A percentile compares a stretch with the other conserved stretches of the same genome.
Conservation (phyloP, 2,329 filamentous ascomycete species). For the Monosporascus sp. region DNA sequence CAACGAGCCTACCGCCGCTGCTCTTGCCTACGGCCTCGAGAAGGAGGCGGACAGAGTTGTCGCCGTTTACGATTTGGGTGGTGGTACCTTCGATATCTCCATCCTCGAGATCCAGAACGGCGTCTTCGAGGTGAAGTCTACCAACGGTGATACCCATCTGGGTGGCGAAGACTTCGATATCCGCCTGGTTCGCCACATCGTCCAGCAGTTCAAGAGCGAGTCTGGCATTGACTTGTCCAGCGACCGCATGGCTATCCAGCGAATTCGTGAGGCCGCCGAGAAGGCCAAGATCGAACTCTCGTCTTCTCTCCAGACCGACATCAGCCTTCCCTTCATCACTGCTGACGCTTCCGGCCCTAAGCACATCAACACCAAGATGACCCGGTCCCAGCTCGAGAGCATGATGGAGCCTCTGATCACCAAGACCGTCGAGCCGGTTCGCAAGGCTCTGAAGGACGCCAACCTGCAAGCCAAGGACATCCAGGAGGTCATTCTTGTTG, state of each 20-base stretch:
- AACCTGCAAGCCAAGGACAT: conserved; percentile 88
- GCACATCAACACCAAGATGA: conserved; percentile 97
- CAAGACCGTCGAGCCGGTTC: conserved; percentile 84
- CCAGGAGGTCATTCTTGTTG: conserved; percentile 95
- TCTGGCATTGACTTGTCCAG: conserved; percentile 82
- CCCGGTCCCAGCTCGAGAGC: conserved; percentile 85
- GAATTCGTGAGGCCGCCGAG: conserved; percentile 97
- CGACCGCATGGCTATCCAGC: conserved; percentile 98
- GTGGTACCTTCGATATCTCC: conserved; percentile 99
- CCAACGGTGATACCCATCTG: conserved; percentile 97
- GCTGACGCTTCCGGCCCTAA: conserved; percentile 92
- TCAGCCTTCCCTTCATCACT: conserved; percentile 98
- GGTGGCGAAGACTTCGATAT: conserved; percentile 99
- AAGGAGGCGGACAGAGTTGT: conserved; percentile 88
- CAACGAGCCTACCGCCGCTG: conserved; percentile 95
- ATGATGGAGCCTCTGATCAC: conserved; percentile 86
- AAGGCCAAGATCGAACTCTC: conserved; percentile 99
- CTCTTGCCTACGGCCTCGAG: conserved; percentile 92
- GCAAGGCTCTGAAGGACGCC: conserved; percentile 96
- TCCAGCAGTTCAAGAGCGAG: conserved; percentile 95
- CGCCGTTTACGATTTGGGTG: conserved; percentile 95
- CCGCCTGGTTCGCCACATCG: conserved; percentile 85
- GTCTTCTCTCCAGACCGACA: conserved; percentile 90
- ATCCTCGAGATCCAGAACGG: conserved; percentile 96
- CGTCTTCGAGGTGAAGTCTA: conserved; percentile 98